Conservation (phyloP, 495 filamentous ascomycete species). For the Penicillium maclennaniae region DNA sequence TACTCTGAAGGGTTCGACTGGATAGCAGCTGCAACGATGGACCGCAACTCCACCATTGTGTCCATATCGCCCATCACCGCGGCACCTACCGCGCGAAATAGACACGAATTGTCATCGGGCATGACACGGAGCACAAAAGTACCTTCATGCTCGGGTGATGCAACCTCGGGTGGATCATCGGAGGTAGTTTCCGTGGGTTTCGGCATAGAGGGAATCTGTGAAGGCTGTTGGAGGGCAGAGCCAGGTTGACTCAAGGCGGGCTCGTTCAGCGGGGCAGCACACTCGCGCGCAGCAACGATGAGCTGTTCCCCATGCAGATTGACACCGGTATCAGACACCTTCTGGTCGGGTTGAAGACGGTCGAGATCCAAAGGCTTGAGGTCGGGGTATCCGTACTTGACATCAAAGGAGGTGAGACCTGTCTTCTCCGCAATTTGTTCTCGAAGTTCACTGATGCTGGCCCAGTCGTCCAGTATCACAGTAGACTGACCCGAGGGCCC, state of each 20-base stretch:
- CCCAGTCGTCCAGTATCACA: slow-evolving; percentile 59
- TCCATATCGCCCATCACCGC: slow-evolving; percentile 71
- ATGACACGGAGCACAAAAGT: slow-evolving; percentile 84
- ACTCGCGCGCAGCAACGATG: slow-evolving; percentile 56
- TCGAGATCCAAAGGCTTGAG: slow-evolving; percentile 60
- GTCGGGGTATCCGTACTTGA: slow-evolving; percentile 87
- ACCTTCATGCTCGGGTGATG: slow-evolving; percentile 56
- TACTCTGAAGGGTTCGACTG: slow-evolving; percentile 68
- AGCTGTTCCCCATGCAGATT: slow-evolving; percentile 80
- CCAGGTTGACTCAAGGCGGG: slow-evolving; percentile 15
- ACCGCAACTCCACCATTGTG: slow-evolving; percentile 71
- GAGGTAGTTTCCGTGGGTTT: slow-evolving; percentile 15
- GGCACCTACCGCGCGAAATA: slow-evolving; percentile 84
- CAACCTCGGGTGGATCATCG: slow-evolving; percentile 67
- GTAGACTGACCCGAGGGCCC: slow-evolving; percentile 59
- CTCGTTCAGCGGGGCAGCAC: slow-evolving; percentile 15
- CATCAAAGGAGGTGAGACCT: slow-evolving; percentile 52
- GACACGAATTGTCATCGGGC: slow-evolving; percentile 95
- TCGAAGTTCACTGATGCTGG: slow-evolving; percentile 62
- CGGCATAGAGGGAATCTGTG: slow-evolving; percentile 17
- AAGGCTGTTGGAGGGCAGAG: slow-evolving; percentile 18
- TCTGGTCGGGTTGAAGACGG: slow-evolving; percentile 39
- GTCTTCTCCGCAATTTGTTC: slow-evolving; percentile 53
- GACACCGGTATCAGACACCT: slow-evolving; percentile 53
- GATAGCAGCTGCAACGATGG: slow-evolving; percentile 77